Conservation (phyloP, 768 basidiomycete species). For the Amanita pallidorosea region DNA sequence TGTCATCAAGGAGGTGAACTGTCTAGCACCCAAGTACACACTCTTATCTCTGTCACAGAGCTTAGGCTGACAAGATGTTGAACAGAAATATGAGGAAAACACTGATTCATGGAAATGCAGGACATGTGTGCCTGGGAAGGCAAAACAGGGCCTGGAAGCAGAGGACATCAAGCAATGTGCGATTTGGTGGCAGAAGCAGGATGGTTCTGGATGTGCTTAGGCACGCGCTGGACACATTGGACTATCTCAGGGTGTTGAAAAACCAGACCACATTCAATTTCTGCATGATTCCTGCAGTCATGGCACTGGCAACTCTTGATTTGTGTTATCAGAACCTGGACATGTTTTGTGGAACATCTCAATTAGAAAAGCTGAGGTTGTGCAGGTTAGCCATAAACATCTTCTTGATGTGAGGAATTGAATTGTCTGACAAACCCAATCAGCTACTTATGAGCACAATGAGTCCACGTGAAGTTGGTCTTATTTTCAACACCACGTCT, state of each 20-base stretch:
- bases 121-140: constrained; percentile 37
- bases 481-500: constrained; percentile 73
- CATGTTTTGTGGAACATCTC: constrained; percentile 86
- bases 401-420: neutral
- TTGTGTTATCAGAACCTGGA: constrained; percentile 87
- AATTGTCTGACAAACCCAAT: neutral
- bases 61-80: constrained; percentile 47
- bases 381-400: constrained; percentile 42
- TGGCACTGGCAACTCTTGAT: constrained; percentile 92
- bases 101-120: constrained; percentile 62
- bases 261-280: constrained; percentile 95
- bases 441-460: constrained; percentile 89
- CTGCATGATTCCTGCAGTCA: constrained; percentile 86
- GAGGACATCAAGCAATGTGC: constrained; percentile 36
- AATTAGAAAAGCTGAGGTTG: constrained; percentile 88
- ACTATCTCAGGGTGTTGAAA: constrained; percentile 78
- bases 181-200: constrained; percentile 72
- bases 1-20: constrained; percentile 72
- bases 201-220: constrained; percentile 88
- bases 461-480: constrained; percentile 84
- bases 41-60: neutral
- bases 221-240: constrained; percentile 77
- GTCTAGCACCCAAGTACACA: constrained; percentile 51
- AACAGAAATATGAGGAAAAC: constrained; percentile 73
- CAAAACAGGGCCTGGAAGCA: constrained; percentile 34